Percentiles rank a stretch among this genome's conserved stretches.
Conservation (phyloP, 805 yeast genomes). For the Kodamaea kakaduensis region DNA sequence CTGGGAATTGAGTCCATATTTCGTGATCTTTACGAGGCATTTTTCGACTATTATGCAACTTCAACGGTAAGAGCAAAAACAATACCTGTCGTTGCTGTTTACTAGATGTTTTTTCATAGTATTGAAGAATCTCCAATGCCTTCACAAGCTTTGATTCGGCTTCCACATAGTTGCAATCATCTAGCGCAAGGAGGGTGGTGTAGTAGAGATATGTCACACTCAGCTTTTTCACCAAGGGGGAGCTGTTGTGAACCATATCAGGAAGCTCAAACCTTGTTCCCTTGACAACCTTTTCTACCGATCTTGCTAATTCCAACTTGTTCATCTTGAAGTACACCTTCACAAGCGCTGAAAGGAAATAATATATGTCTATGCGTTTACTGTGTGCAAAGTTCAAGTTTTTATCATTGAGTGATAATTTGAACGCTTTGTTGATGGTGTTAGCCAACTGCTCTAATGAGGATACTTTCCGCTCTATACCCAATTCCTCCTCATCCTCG, state of each 20-base stretch:
- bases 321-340: slow-evolving; percentile 63
- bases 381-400: slow-evolving; percentile 46
- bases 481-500: slow-evolving; percentile 12
- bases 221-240: slow-evolving; percentile 43
- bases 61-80: slow-evolving; percentile 60
- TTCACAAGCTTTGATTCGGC: slow-evolving; percentile 49
- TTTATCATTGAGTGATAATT: slow-evolving; percentile 74
- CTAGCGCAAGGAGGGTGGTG: slow-evolving; percentile 61
- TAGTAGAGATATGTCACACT: slow-evolving; percentile 64
- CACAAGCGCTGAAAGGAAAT: slow-evolving; percentile 66
- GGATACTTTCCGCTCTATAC: slow-evolving; percentile 18
- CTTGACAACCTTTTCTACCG: slow-evolving; percentile 64
- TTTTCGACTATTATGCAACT: slow-evolving; percentile 44
- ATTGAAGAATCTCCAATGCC: slow-evolving; percentile 42
- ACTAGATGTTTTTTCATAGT: slow-evolving; percentile 16
- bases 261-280: slow-evolving; percentile 56
- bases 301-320: slow-evolving; percentile 69
- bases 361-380: slow-evolving; percentile 63
- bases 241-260: slow-evolving; percentile 24
- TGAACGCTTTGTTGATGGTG: slow-evolving; percentile 68
- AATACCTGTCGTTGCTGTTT: slow-evolving; percentile 47
- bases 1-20: slow-evolving; percentile 41
- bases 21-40: slow-evolving; percentile 39
- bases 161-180: slow-evolving; percentile 54
- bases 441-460: slow-evolving; percentile 54